These are phyloP conservation scores for Fusarium incarnatum DNA, from an alignment of 2,329 filamentous ascomycete species.

Conservation along the genomic window DNA sequence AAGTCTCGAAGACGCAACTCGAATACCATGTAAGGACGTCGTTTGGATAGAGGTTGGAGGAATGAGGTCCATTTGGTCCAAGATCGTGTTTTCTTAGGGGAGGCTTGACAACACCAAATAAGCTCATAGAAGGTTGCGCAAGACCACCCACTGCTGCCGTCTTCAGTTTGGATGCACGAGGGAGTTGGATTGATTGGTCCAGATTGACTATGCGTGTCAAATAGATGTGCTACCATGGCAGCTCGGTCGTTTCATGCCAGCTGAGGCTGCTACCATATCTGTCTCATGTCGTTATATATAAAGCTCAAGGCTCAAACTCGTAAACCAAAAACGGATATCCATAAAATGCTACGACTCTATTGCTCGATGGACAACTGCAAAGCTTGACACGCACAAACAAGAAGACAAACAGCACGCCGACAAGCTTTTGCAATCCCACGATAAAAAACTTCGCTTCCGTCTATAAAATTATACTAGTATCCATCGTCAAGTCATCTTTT, in stretches of 20 bases:
- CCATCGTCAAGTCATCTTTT: constrained; percentile 44
- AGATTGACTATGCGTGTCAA: not conserved
- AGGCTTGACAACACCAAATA: not conserved
- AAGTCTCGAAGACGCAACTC: constrained; percentile 51
- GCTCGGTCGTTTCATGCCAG: not conserved
- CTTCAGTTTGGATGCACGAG: not conserved
- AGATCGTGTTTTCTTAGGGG: not conserved
- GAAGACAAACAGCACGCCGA: constrained; percentile 25
- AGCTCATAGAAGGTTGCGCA: not conserved
- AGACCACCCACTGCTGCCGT: not conserved
- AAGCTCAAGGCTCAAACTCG: constrained; percentile 36
- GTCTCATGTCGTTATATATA: not conserved
- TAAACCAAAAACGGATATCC: constrained; percentile 45
- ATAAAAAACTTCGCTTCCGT: constrained; percentile 20
- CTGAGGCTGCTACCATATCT: not conserved
- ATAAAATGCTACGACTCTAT: constrained; percentile 32
- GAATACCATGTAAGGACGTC: constrained; percentile 22
- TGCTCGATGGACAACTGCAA: constrained; percentile 5
- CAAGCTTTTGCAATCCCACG: constrained; percentile 28
- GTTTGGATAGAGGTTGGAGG: not conserved
- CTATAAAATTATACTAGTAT: constrained; percentile 38
- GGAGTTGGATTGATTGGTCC: not conserved
- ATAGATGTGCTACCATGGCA: not conserved
- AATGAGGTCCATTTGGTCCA: not conserved
- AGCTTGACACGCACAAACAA: constrained; percentile 28